These are phyloP conservation scores for Fusarium miscanthi DNA, from an alignment of 2,329 filamentous ascomycete genomes.

Conservation along the genomic window DNA sequence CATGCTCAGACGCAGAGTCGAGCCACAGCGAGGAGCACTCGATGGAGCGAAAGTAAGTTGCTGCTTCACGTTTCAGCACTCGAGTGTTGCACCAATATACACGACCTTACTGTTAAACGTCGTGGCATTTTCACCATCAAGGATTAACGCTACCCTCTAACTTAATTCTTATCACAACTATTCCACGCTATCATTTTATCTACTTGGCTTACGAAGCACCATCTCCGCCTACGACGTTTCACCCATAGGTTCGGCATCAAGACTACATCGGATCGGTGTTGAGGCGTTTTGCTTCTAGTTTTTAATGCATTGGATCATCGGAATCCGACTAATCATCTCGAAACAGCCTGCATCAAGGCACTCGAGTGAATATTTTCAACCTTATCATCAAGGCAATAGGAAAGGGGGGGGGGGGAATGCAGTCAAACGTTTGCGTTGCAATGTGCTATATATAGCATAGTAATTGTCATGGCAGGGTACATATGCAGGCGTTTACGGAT, in stretches of 20 bases:
- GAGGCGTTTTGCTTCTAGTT: slow-evolving; percentile 41
- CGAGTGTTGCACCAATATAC: neutral
- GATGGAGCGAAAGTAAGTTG: slow-evolving; percentile 34
- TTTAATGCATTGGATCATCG: slow-evolving; percentile 30
- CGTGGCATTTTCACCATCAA: neutral
- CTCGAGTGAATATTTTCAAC: slow-evolving; percentile 22
- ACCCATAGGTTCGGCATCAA: slow-evolving; percentile 44
- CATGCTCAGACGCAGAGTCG: slow-evolving; percentile 54
- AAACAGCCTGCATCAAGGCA: slow-evolving; percentile 8
- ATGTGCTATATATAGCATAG: slow-evolving; percentile 18
- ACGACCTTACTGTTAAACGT: neutral
- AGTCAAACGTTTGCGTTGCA: slow-evolving; percentile 16
- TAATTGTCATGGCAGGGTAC: slow-evolving; percentile 25
- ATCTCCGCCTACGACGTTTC: slow-evolving; percentile 39
- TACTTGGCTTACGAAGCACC: slow-evolving; percentile 40
- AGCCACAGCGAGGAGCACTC: slow-evolving; percentile 48
- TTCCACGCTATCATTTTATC: slow-evolving; percentile 25
- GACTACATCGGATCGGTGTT: slow-evolving; percentile 51
- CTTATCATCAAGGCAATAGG: slow-evolving; percentile 21
- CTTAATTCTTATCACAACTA: slow-evolving; percentile 14
- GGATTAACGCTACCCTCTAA: neutral
- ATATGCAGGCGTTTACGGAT: slow-evolving; percentile 34
- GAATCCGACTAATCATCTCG: slow-evolving; percentile 39
- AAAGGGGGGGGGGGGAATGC: slow-evolving; percentile 28
- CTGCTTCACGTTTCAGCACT: neutral